A percentile compares a stretch with the other conserved stretches of the same genome.
Evolutionary conservation across 2,329 filamentous ascomycete species (phyloP).

Genomic region (Seiridium unicorne): DNA sequence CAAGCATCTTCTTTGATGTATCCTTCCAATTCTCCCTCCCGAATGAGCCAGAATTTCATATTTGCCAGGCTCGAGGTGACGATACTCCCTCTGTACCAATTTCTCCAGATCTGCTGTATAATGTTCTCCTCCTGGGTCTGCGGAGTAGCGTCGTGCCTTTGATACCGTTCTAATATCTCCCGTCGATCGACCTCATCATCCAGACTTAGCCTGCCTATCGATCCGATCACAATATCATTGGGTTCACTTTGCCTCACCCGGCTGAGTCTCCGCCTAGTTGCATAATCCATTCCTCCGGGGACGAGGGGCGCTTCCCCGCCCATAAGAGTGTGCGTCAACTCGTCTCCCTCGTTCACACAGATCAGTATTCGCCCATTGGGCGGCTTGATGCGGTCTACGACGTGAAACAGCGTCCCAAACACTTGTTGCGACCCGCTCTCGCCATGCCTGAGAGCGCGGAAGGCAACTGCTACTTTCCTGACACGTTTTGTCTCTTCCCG

Average conservation of each 20-base stretch:
- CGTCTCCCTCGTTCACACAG: conserved; percentile 37
- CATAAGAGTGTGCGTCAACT: conserved; percentile 25
- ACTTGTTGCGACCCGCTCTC: conserved; percentile 41
- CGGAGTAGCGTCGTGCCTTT: conserved; percentile 1
- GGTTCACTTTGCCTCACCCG: not conserved
- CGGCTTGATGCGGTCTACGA: conserved; percentile 34
- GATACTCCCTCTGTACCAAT: conserved; percentile 41
- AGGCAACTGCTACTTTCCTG: conserved; percentile 40
- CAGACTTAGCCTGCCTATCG: not conserved
- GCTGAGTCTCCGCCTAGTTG: not conserved
- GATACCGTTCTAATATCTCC: not conserved
- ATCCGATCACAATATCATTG: not conserved
- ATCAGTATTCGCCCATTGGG: conserved; percentile 34
- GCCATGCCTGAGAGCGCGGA: conserved; percentile 42
- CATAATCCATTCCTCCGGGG: conserved; percentile 1
- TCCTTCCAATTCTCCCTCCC: conserved; percentile 38
- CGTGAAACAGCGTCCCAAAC: conserved; percentile 46
- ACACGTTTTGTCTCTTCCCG: conserved; percentile 42
- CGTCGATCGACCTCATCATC: conserved; percentile 3
- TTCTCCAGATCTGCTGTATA: conserved; percentile 47
- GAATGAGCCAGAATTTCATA: conserved; percentile 42
- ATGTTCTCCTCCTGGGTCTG: conserved; percentile 26
- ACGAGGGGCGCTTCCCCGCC: conserved; percentile 23
- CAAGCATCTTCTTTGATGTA: conserved; percentile 22
- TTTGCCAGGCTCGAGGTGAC: conserved; percentile 37